Base-by-base conservation (phyloP, 1,139 yeast genomes). In the Taiozyma onychis region DNA sequence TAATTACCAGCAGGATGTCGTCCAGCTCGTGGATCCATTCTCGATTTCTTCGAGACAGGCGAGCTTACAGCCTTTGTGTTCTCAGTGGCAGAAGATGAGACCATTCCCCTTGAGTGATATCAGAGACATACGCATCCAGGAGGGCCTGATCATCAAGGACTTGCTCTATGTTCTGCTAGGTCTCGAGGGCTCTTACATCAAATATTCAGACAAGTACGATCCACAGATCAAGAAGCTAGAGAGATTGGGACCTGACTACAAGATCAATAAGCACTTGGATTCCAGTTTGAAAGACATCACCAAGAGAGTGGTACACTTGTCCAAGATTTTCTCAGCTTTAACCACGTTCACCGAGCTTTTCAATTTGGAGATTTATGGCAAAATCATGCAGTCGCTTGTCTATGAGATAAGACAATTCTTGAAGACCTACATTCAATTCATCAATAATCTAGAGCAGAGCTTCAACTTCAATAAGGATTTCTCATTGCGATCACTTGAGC, bases 261-360 rank as follows among this genome's bases (percentile, higher is more conserved):
- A 81, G 56, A 77, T 88, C 30, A 85, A 87, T 41, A 84, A 81
- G 58, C 81, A 81, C 53, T 70, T 93, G 59, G 96, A 89, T 61
- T 75, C 88, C 1, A 80, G 91, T 39, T 73, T 89, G 55, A 86
- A 85, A 62, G 86, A 85, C 45, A 74, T 88, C n/a, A 77, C 91
- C 21, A 79, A 80, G 59, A 74, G 80, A 50, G 67, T 90, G 41
- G 76, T 82, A 14, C 77, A 72, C 47, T 71, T 74, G 47, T 96
- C 96, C 1, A 81, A 82, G 57, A 76, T 77, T 64, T 86, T 79
- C 61, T 70, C 77, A 41, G 79, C 80, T 4, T 71, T 86, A 52
- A 66, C 61, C 32, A 73, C 76, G 39, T 89, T 84, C 66, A 70
- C 77, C 21, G 83, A 83, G 56, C 56, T 72, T 48, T 88, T 85